Evolutionary conservation across 495 filamentous ascomycete genomes (phyloP).

Genomic region (Articulospora tetracladia): DNA sequence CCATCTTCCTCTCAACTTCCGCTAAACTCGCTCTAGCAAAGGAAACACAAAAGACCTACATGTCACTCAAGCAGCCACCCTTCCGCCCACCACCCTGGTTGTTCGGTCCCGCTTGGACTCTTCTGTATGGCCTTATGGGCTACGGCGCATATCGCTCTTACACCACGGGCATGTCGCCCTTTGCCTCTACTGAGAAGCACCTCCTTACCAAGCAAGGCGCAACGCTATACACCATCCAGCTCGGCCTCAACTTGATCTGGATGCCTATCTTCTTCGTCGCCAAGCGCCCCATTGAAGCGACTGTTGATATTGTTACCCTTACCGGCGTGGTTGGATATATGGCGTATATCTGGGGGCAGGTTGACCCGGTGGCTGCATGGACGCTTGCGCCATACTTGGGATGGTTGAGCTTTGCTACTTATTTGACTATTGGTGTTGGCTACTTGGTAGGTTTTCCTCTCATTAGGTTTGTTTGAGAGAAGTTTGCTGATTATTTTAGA

Average conservation of each 20-base stretch:
- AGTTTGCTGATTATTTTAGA: constrained; percentile 29
- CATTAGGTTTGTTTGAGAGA: not conserved
- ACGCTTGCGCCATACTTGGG: constrained; percentile 55
- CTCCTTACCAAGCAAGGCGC: constrained; percentile 50
- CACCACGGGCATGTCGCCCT: constrained; percentile 51
- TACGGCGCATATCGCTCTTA: constrained; percentile 72
- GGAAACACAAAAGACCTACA: constrained; percentile 59
- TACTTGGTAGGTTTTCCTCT: constrained; percentile 39
- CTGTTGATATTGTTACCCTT: constrained; percentile 70
- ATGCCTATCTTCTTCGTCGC: constrained; percentile 90
- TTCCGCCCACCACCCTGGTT: constrained; percentile 71
- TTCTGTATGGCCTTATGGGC: constrained; percentile 85
- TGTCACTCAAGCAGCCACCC: constrained; percentile 71
- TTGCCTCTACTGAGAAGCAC: constrained; percentile 29
- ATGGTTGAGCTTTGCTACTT: constrained; percentile 84
- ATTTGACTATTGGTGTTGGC: constrained; percentile 67
- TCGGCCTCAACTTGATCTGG: constrained; percentile 81
- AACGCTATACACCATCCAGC: constrained; percentile 78
- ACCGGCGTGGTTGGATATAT: constrained; percentile 66
- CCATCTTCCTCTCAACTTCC: constrained; percentile 11
- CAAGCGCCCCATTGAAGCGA: constrained; percentile 65
- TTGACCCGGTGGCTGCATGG: constrained; percentile 70
- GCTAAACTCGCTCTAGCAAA: constrained; percentile 37
- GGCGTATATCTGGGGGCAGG: constrained; percentile 66
- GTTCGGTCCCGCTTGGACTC: constrained; percentile 84